Conservation (phyloP, 345 rosid genomes). For the Lepidium sativum region DNA sequence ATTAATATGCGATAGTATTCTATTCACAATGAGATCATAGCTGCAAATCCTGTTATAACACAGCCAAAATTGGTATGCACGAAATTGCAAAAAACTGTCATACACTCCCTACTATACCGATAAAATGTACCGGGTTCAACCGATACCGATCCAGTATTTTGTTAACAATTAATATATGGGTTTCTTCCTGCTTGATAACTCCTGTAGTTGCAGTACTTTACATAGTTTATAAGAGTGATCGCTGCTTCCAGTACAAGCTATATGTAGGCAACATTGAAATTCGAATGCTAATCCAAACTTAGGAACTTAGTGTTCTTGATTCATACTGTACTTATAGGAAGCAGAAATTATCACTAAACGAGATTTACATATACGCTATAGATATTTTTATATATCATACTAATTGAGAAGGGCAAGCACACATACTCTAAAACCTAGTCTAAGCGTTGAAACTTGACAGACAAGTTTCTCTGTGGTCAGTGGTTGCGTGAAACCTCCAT, state of each 20-base stretch:
- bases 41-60: background rate
- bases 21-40: background rate
- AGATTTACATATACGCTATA: conserved; percentile 19
- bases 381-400: background rate
- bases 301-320: background rate
- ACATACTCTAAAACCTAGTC: conserved; percentile 6
- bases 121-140: background rate
- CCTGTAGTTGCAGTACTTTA: background rate
- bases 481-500: conserved; percentile 69
- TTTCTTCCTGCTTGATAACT: background rate
- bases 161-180: background rate
- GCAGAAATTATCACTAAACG: background rate
- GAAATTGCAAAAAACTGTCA: too few relatives aligned
- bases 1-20: background rate
- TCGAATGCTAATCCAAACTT: background rate
- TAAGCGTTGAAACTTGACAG: conserved; percentile 25
- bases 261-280: background rate
- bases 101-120: background rate
- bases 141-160: background rate
- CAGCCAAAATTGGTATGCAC: too few relatives aligned
- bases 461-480: conserved; percentile 25
- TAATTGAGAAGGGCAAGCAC: background rate
- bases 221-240: background rate
- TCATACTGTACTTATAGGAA: background rate
- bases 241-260: background rate